Percentiles rank a stretch among this genome's conserved stretches.
phyloP scores from a whole-genome alignment of 2,329 filamentous ascomycete genomes.

The Stromatinia cepivora region DNA sequence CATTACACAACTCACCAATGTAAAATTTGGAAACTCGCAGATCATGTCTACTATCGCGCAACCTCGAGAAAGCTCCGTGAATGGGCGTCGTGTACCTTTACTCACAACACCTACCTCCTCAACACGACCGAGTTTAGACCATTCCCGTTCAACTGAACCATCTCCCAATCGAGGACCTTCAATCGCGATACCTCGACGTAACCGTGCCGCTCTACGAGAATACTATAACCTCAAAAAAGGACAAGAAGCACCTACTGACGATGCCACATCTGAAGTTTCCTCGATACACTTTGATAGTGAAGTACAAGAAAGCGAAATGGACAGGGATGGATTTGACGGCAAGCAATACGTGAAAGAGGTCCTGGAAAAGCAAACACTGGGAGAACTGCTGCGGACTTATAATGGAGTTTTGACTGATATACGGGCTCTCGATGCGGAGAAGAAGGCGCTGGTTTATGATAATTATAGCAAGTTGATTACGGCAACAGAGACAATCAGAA shows the following conservation, averaged over 20 bases:
- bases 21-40: not conserved
- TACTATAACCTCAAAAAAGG: slow-evolving; percentile 80
- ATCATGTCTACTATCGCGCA: slow-evolving; percentile 66
- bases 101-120: slow-evolving; percentile 71
- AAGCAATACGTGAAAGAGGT: slow-evolving; percentile 65
- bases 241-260: slow-evolving; percentile 30
- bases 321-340: slow-evolving; percentile 70
- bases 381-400: slow-evolving; percentile 69
- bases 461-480: slow-evolving; percentile 96
- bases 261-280: slow-evolving; percentile 39
- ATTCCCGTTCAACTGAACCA: slow-evolving; percentile 57
- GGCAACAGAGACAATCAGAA: slow-evolving; percentile 94
- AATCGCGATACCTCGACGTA: slow-evolving; percentile 45
- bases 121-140: slow-evolving; percentile 71
- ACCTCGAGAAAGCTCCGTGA: slow-evolving; percentile 58
- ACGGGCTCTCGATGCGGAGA: slow-evolving; percentile 86
- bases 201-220: slow-evolving; percentile 84
- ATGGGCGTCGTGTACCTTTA: slow-evolving; percentile 57
- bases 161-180: slow-evolving; percentile 51
- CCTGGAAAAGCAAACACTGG: slow-evolving; percentile 62
- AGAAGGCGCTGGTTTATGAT: slow-evolving; percentile 96
- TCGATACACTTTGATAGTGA: slow-evolving; percentile 48
- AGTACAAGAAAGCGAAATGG: slow-evolving; percentile 69
- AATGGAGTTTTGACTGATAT: slow-evolving; percentile 77
- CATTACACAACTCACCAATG: not conserved